Base-by-base conservation (phyloP, 305 asterid species). In the Lippia alba region DNA sequence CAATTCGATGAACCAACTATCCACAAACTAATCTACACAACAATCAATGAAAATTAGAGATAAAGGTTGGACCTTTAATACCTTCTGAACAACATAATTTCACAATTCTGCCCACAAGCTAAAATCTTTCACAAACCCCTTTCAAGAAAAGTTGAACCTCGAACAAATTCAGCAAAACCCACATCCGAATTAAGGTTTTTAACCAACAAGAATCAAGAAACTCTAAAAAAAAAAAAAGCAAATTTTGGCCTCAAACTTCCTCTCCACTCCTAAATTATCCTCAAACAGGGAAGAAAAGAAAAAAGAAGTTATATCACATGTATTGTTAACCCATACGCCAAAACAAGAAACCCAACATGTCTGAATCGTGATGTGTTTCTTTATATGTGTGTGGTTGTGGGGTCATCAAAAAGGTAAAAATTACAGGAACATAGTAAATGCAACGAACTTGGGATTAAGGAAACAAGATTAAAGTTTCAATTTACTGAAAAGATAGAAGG, bases 141-240 rank as follows among this genome's bases (percentile, higher is more conserved):
- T 36, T 36, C 36, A 44, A 6, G 44, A 24, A 53, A 8, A 10
- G 19, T 20, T 53, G 58, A 85, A 83, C 63, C 64, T 66, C 24
- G 61, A 69, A 65, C 36, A 45, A 12, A 30, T 45, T 64, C 19
- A 36, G 20, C 71, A 54, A 72, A 72, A 64, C 77, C 78, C 24
- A 72, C 24, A 55, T 36, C 74, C 15, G 61, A 73, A 45, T 50
- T 41, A 2, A 65, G 4, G 32, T 39, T 14, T 56, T 59, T 20
- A 59, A 66, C 57, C 10, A 34, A 55, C 12, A n/a, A 19, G 16
- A 63, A 46, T 15, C 16, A 15, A 17, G 20, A 61, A 20, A 61
- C 68, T 60, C 59, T 57, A 45, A 69, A 62, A 45, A 69, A 62
- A 64, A 69, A 36, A 51, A 41, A 71, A 59, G 53, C 66, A 50